Evolutionary conservation across 495 filamentous ascomycete species (phyloP).

Genomic region (Aspergillus mulundensis): DNA sequence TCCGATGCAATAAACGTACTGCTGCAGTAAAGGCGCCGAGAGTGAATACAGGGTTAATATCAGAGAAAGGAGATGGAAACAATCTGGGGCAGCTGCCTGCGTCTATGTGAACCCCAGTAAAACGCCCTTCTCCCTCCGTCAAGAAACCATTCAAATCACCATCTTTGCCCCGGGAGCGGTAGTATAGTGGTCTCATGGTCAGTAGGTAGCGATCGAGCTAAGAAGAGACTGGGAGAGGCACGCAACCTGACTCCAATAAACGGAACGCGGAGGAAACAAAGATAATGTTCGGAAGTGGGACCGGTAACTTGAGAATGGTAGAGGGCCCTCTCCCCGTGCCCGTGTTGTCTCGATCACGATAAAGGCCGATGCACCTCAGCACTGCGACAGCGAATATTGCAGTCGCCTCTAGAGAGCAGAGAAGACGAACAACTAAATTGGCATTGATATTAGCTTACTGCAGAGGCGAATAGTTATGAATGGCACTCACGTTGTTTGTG

Average conservation of each 20-base stretch:
- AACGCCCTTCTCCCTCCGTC: conserved; percentile 7
- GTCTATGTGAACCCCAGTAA: conserved; percentile 20
- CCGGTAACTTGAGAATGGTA: conserved; percentile 22
- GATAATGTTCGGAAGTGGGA: conserved; percentile 14
- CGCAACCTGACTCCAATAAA: conserved; percentile 17
- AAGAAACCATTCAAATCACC: conserved; percentile 17
- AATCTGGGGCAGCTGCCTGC: conserved; percentile 13
- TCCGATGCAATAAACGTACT: neutral
- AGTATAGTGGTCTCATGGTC: conserved; percentile 8
- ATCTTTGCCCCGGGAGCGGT: conserved; percentile 4
- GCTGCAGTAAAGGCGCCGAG: conserved; percentile 4
- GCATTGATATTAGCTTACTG: conserved; percentile 17
- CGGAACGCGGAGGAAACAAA: conserved; percentile 1
- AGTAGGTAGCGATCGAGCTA: conserved; percentile 7
- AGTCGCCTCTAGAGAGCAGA: conserved; percentile 73
- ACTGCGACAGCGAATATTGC: conserved; percentile 22
- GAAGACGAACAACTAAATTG: conserved; percentile 84
- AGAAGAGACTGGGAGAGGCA: conserved; percentile 5
- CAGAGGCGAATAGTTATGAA: neutral
- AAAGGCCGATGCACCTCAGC: conserved; percentile 25
- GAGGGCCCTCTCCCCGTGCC: conserved; percentile 8
- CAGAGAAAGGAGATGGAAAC: conserved; percentile 14
- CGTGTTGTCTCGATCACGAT: neutral
- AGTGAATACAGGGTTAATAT: conserved; percentile 10
- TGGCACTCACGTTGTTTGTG: conserved; percentile 88